Evolutionary conservation across 306 rosid genomes (phyloP).

Genomic region (Alnus rubra): DNA sequence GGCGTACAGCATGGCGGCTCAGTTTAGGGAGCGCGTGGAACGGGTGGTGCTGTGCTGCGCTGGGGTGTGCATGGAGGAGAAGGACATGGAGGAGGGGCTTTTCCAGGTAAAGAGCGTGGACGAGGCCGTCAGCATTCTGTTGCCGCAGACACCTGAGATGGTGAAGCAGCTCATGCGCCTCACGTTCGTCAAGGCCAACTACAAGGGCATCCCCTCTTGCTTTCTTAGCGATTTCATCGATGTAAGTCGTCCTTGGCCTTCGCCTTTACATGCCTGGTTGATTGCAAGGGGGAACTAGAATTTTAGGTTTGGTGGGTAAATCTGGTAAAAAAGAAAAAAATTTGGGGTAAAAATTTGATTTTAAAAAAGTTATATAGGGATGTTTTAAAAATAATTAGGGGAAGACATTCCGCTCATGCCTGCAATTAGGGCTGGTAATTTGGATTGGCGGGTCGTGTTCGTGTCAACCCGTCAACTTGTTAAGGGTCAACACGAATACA

Average conservation of each 20-base stretch:
- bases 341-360: too few species aligned
- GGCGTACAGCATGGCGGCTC: slow-evolving; percentile 74
- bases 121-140: slow-evolving; percentile 58
- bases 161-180: slow-evolving; percentile 53
- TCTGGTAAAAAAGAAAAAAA: too few species aligned
- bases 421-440: too few species aligned
- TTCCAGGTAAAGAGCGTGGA: slow-evolving; percentile 60
- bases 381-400: too few species aligned
- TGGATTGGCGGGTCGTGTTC: too few species aligned
- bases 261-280: neutral
- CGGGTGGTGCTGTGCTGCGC: slow-evolving; percentile 74
- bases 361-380: too few species aligned
- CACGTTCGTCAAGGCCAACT: slow-evolving; percentile 57
- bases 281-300: too few species aligned
- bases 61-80: slow-evolving; percentile 75
- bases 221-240: slow-evolving; percentile 64
- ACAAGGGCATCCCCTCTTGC: slow-evolving; percentile 51
- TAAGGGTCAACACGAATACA: too few species aligned
- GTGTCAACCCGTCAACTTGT: too few species aligned
- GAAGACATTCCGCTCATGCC: too few species aligned
- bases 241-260: slow-evolving; percentile 36
- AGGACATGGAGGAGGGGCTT: slow-evolving; percentile 81
- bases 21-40: slow-evolving; percentile 64
- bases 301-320: too few species aligned
- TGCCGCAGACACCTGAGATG: slow-evolving; percentile 65